Evolutionary conservation across 148 eudicot species (phyloP).

Genomic region (Talinum fruticosum): DNA sequence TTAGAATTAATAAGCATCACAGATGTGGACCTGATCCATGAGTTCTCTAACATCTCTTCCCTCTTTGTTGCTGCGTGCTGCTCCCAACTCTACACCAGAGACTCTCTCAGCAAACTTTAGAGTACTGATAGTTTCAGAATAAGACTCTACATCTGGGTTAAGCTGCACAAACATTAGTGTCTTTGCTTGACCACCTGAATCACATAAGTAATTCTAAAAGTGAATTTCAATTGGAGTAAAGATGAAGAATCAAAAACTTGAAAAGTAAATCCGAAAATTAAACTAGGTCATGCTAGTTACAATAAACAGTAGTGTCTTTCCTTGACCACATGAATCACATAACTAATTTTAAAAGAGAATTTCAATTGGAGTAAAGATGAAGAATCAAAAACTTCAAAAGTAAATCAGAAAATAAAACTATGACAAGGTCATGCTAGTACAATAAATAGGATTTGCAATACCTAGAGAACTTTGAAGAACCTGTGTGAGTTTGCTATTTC

Average conservation of each 20-base stretch:
- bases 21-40: slow-evolving; percentile 73
- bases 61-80: slow-evolving; percentile 80
- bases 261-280: background rate
- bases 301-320: slow-evolving; percentile 89
- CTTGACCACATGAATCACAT: slow-evolving; percentile 82
- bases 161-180: slow-evolving; percentile 98
- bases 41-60: slow-evolving; percentile 86
- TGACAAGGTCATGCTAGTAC: background rate
- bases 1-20: background rate
- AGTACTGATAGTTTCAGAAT: slow-evolving; percentile 82
- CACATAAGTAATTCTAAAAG: slow-evolving; percentile 10
- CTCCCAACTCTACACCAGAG: slow-evolving; percentile 97
- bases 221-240: slow-evolving; percentile 1
- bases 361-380: background rate
- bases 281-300: background rate
- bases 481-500: slow-evolving; percentile 97
- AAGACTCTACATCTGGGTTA: slow-evolving; percentile 89
- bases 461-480: slow-evolving; percentile 95
- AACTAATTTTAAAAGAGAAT: slow-evolving; percentile 8
- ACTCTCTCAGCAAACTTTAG: slow-evolving; percentile 97
- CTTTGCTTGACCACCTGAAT: slow-evolving; percentile 94
- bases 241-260: background rate
- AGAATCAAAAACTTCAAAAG: background rate
- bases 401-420: background rate
- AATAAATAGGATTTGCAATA: slow-evolving; percentile 22